Conservation (phyloP, 345 rosid species). For the Eutrema heterophyllum region DNA sequence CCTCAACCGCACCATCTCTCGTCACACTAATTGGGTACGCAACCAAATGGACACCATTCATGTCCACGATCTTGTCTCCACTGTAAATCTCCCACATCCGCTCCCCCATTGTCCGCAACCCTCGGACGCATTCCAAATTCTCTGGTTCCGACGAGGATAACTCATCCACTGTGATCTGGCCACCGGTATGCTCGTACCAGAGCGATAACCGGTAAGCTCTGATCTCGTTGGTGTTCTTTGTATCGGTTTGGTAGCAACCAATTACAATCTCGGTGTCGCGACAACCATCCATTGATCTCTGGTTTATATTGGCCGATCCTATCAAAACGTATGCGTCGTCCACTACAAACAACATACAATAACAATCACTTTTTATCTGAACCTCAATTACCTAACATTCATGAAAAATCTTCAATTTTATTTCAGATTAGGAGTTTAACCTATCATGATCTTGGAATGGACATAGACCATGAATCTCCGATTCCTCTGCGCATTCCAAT, state of each 20-base stretch:
- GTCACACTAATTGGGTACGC: conserved; percentile 56
- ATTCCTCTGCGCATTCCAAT: conserved; percentile 76
- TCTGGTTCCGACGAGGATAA: conserved; percentile 45
- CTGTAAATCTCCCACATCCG: conserved; percentile 71
- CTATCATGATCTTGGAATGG: conserved; percentile 96
- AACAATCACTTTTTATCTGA: not conserved
- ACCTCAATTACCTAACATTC: not conserved
- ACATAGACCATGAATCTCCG: conserved; percentile 92
- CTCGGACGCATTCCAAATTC: conserved; percentile 52
- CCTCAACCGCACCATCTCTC: conserved; percentile 50
- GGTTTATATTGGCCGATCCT: conserved; percentile 83
- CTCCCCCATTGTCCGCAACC: conserved; percentile 47
- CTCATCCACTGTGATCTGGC: conserved; percentile 32
- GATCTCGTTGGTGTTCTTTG: conserved; percentile 29
- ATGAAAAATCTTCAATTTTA: not conserved
- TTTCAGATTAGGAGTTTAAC: conserved; percentile 30
- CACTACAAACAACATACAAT: conserved; percentile 36
- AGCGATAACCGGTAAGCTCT: conserved; percentile 55
- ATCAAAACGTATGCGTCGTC: conserved; percentile 64
- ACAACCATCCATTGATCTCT: conserved; percentile 84
- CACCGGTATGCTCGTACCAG: conserved; percentile 74
- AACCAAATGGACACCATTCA: conserved; percentile 72
- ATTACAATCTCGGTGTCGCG: conserved; percentile 89
- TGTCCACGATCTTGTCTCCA: conserved; percentile 58
- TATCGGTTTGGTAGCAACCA: conserved; percentile 60